Evolutionary conservation across 805 yeast species (phyloP), one percentile per base, ranked within the genome.

Genomic region (Barnettozyma sp.): DNA sequence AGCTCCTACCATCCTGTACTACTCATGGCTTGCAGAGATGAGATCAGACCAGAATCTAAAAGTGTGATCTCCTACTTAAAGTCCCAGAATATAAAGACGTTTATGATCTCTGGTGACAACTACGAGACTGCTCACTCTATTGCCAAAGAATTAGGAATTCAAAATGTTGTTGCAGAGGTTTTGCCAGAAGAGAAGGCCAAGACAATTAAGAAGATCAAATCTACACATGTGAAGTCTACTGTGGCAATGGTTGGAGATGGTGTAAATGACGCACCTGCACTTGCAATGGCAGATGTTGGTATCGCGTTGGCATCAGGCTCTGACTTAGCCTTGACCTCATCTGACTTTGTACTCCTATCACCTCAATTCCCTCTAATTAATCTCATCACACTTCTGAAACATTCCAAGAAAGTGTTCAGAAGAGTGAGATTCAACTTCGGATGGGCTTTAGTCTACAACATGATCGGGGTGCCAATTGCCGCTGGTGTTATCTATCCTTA

Each of bases 211-310:
- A 63, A 70, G 66, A 63, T 82, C 10, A 80, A 78, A 49, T 52
- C 59, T 26, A 61, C 71, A 29, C 54, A 55, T 28, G 20, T 50
- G 12, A 47, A 52, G 4, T 51, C 49, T 1, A 49, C 50, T 3
- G 58, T 61, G 16, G 87, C 85, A 0, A 81, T 82, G 88, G 78
- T 82, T 7, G 92, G 92, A 8, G 92, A 82, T 49, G 92, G 92
- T 15, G 76, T 82, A 22, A 83, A 82, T 53, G 92, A 83, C 56
- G 86, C 92, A 0, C 90, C 90, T 1, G 85, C 92, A 0, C 60
- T 83, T 34, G 71, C 86, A 4, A 62, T 71, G 1, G 85, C 92
- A 1, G 85, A 81, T 58, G 77, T 83, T 15, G 92, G 92, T 4
- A 68, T 82, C 30, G 87, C 92, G 0, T 63, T 82, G 42, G 82